A percentile compares a stretch with the other conserved stretches of the same genome.
Evolutionary conservation across 768 basidiomycete species (phyloP).

Genomic region (Cystofilobasidium ferigula): DNA sequence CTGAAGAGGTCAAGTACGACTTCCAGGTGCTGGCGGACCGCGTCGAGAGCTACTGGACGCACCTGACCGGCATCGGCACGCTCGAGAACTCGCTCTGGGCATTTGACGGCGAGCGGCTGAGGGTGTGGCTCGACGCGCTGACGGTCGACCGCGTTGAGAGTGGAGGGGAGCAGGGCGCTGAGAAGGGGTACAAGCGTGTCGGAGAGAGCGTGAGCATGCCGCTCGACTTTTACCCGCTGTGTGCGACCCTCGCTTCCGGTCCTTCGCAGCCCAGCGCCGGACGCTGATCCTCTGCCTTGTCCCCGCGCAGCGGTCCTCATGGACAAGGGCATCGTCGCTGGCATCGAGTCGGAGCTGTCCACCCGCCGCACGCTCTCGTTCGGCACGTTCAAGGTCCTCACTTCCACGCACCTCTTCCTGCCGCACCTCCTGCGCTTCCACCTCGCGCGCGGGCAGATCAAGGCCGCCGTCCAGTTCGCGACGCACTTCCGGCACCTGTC

Average conservation of each 20-base stretch:
- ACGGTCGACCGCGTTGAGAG: conserved; percentile 52
- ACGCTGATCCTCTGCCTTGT: background rate
- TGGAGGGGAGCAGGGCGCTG: background rate
- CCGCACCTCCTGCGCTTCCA: conserved; percentile 81
- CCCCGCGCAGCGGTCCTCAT: conserved; percentile 71
- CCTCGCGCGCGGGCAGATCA: conserved; percentile 46
- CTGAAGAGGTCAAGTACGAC: conserved; percentile 86
- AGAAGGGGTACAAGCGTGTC: conserved; percentile 21
- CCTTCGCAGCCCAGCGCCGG: background rate
- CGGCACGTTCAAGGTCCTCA: conserved; percentile 80
- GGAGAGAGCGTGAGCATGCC: conserved; percentile 67
- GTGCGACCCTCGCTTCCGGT: conserved; percentile 44
- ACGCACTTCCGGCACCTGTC: conserved; percentile 75
- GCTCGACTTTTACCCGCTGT: conserved; percentile 89
- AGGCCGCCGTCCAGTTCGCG: conserved; percentile 74
- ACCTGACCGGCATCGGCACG: conserved; percentile 80
- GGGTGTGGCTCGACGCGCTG: conserved; percentile 92
- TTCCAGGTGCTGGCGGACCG: conserved; percentile 91
- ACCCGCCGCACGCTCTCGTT: conserved; percentile 67
- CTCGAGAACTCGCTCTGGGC: conserved; percentile 97
- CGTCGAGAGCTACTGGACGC: conserved; percentile 99
- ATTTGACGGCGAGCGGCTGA: conserved; percentile 72
- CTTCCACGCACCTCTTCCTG: conserved; percentile 79
- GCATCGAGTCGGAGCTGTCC: conserved; percentile 78
- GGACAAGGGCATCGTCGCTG: conserved; percentile 98